phyloP scores from a whole-genome alignment of 345 rosid genomes.

The Eucalyptus microcorys region DNA sequence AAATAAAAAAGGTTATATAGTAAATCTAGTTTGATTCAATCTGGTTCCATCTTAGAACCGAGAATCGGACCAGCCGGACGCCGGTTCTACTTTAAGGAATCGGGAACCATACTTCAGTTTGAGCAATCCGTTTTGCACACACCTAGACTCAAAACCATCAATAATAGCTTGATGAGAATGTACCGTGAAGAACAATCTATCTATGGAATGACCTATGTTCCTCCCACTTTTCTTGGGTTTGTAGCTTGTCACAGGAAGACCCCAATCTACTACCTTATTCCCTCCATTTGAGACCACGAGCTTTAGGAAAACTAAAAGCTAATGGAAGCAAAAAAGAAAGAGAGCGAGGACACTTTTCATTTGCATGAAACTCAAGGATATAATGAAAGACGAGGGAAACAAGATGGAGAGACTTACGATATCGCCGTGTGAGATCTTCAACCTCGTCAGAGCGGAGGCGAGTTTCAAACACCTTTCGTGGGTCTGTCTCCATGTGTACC shows the following conservation, averaged over 20 bases:
- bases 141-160: no score
- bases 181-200: not conserved
- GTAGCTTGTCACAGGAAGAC: not conserved
- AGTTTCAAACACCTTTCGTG: constrained; percentile 41
- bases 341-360: not conserved
- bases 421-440: constrained; percentile 33
- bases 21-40: no score
- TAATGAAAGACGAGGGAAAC: not conserved
- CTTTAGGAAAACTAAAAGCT: not conserved
- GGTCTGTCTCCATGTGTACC: constrained; percentile 53
- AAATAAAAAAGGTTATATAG: no score
- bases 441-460: constrained; percentile 48
- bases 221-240: not conserved
- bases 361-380: not conserved
- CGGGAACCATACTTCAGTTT: no score
- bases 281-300: not conserved
- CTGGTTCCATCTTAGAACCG: no score
- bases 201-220: not conserved
- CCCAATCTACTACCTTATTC: not conserved
- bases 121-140: no score
- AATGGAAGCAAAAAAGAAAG: not conserved
- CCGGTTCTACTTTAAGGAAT: no score
- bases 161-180: not conserved
- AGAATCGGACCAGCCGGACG: no score
- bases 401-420: constrained; percentile 23